A percentile compares a stretch with the other conserved stretches of the same genome.
These are phyloP conservation scores for Pythium periplocum DNA, from an alignment of 352 stramenopile genomes.

Conservation along the genomic window DNA sequence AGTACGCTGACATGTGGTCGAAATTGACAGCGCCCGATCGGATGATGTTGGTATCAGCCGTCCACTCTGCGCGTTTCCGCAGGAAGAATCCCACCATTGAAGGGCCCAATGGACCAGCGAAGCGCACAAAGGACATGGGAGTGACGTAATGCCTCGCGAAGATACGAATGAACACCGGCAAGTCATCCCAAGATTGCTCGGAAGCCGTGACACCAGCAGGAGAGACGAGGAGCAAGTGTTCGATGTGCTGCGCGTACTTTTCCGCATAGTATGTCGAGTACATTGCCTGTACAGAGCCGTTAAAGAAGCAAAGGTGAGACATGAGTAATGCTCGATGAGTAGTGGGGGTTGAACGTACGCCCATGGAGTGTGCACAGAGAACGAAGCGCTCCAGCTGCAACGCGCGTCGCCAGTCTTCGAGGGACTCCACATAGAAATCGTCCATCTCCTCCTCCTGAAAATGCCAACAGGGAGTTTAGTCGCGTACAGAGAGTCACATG, in stretches of 20 bases:
- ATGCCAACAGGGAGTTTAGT: not conserved
- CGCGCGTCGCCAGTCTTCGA: conserved; percentile 69
- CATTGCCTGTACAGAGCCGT: conserved; percentile 35
- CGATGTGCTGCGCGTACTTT: conserved; percentile 61
- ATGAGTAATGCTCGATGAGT: not conserved
- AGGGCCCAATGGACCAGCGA: conserved; percentile 51
- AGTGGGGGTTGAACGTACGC: conserved; percentile 27
- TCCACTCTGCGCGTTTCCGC: conserved; percentile 51
- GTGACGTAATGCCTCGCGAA: conserved; percentile 44
- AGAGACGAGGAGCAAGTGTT: conserved; percentile 76
- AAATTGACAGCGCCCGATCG: conserved; percentile 66
- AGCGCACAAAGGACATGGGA: conserved; percentile 67
- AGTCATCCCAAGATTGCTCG: conserved; percentile 26
- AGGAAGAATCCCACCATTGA: conserved; percentile 54
- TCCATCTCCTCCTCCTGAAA: conserved; percentile 61
- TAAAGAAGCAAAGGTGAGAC: not conserved
- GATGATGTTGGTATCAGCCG: conserved; percentile 65
- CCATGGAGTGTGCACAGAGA: conserved; percentile 75
- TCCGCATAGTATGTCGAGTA: conserved; percentile 76
- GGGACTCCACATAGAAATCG: conserved; percentile 75
- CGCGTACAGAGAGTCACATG: not conserved
- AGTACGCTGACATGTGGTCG: conserved; percentile 63
- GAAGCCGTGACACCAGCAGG: conserved; percentile 56
- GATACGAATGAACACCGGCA: conserved; percentile 37
- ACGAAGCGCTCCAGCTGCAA: conserved; percentile 72